These are phyloP conservation scores for Neonectria faginata DNA, from an alignment of 2,329 filamentous ascomycete species.

Conservation along the genomic window DNA sequence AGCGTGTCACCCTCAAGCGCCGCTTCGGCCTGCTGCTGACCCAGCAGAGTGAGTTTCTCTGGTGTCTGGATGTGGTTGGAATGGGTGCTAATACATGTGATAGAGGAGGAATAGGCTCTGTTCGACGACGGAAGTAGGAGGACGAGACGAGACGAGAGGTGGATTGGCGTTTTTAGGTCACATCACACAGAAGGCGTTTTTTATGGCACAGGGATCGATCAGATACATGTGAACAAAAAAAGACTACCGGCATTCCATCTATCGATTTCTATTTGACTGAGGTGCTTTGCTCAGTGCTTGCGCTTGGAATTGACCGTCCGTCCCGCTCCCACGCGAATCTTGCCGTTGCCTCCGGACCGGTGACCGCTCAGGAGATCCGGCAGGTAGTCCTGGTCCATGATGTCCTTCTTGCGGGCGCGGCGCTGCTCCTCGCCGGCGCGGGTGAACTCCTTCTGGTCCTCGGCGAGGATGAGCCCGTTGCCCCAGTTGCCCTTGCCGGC, in stretches of 20 bases:
- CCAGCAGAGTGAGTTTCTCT: constrained; percentile 70
- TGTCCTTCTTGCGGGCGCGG: constrained; percentile 77
- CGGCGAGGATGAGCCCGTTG: constrained; percentile 82
- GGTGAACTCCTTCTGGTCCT: constrained; percentile 95
- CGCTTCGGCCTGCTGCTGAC: constrained; percentile 89
- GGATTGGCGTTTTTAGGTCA: constrained; percentile 33
- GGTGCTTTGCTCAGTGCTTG: constrained; percentile 56
- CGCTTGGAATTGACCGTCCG: constrained; percentile 86
- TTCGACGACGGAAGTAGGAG: background rate
- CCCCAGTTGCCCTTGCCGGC: constrained; percentile 93
- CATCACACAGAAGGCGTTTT: constrained; percentile 29
- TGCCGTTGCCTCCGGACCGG: constrained; percentile 71
- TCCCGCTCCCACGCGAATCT: constrained; percentile 85
- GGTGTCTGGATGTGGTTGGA: background rate
- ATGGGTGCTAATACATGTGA: constrained; percentile 14
- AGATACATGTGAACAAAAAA: constrained; percentile 25
- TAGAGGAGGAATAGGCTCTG: constrained; percentile 42
- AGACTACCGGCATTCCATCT: constrained; percentile 22
- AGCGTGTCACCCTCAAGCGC: constrained; percentile 95
- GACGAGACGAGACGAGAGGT: constrained; percentile 13
- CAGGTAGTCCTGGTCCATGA: constrained; percentile 96
- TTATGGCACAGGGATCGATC: constrained; percentile 26
- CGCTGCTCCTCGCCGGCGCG: constrained; percentile 72
- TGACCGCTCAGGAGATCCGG: constrained; percentile 87
- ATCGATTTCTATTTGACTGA: constrained; percentile 13